Percentiles rank a stretch among this genome's conserved stretches.
Evolutionary conservation across 163 green algal genomes (phyloP).

Genomic region (Volvox carteri): DNA sequence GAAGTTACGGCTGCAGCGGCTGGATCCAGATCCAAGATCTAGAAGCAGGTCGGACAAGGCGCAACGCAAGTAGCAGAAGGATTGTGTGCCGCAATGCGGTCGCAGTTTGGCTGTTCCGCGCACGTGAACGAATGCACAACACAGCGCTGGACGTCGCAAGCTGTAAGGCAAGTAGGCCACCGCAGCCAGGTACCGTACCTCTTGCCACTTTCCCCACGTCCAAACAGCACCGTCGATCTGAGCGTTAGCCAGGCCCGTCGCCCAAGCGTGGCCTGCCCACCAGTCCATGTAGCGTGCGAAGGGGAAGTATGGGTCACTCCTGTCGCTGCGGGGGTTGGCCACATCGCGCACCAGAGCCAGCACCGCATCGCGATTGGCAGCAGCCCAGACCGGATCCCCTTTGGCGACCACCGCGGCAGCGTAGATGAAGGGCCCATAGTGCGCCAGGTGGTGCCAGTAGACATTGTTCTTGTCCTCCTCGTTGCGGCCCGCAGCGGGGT

Average conservation of each 20-base stretch:
- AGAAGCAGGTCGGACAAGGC: no score
- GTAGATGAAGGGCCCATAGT: constrained; percentile 67
- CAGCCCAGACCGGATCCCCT: background rate
- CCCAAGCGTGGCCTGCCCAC: constrained; percentile 36
- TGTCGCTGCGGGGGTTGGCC: constrained; percentile 36
- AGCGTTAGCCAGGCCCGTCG: background rate
- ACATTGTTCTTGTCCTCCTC: constrained; percentile 49
- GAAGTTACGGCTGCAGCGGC: no score
- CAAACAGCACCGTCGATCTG: background rate
- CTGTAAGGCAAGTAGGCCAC: no score
- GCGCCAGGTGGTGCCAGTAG: constrained; percentile 66
- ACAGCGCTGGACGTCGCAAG: no score
- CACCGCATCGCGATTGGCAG: constrained; percentile 11
- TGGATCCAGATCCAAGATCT: no score
- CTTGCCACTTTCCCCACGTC: constrained; percentile 29
- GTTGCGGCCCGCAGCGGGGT: background rate
- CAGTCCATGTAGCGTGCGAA: constrained; percentile 61
- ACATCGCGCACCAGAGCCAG: constrained; percentile 60
- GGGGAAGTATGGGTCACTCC: constrained; percentile 57
- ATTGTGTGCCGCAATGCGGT: no score
- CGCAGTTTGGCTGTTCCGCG: no score
- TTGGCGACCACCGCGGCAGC: constrained; percentile 46
- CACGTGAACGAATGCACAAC: no score
- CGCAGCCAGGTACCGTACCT: constrained; percentile 27
- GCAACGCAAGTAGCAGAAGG: no score